phyloP scores from a whole-genome alignment of 2,329 filamentous ascomycete genomes.

The Mycosphaerella sp. region DNA sequence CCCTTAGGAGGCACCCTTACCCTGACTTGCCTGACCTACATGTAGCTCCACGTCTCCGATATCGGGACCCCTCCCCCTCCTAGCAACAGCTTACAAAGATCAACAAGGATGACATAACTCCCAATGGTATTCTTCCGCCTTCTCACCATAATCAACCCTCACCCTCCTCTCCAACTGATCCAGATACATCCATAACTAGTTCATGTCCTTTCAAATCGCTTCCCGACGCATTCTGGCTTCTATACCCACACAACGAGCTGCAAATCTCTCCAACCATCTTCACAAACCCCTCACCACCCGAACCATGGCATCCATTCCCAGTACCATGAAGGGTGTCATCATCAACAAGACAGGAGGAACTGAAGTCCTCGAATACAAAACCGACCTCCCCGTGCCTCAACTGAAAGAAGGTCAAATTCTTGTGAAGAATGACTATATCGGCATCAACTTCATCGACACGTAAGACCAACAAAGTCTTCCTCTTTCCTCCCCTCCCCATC shows the following conservation, averaged over 20 bases:
- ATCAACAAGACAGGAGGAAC: constrained; percentile 65
- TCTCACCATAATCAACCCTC: neutral
- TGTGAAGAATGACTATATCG: constrained; percentile 71
- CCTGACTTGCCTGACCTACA: no score
- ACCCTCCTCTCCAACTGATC: neutral
- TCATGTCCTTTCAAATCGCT: constrained; percentile 19
- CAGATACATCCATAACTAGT: neutral
- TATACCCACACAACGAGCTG: constrained; percentile 21
- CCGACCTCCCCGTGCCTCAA: constrained; percentile 63
- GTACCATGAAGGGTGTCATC: constrained; percentile 66
- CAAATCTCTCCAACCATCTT: constrained; percentile 20
- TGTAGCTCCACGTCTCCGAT: neutral
- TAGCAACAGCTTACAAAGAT: neutral
- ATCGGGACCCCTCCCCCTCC: neutral
- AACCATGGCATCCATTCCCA: constrained; percentile 49
- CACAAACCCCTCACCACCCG: constrained; percentile 5
- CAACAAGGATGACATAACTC: constrained; percentile 1
- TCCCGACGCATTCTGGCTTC: constrained; percentile 15
- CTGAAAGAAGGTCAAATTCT: constrained; percentile 65
- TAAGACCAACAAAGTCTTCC: constrained; percentile 30
- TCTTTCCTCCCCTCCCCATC: neutral
- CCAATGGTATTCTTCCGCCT: neutral
- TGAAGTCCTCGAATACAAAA: constrained; percentile 65
- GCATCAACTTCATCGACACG: constrained; percentile 87
- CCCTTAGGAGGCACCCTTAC: no score